Conservation (phyloP, 1,284 basidiomycete genomes). For the Mycosarcoma mackinlayi region DNA sequence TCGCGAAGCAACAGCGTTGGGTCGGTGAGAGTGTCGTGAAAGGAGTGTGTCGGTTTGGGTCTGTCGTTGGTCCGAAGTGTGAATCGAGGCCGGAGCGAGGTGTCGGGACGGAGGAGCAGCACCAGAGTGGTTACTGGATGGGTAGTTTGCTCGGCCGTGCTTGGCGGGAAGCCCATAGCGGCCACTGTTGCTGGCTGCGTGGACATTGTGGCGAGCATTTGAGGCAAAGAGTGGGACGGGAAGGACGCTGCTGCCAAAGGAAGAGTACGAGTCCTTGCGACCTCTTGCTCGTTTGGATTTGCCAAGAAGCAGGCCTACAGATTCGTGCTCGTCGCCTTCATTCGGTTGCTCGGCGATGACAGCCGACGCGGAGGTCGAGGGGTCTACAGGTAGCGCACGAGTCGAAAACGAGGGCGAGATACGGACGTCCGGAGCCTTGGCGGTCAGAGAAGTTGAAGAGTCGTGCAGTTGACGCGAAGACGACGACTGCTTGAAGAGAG, state of each 20-base stretch:
- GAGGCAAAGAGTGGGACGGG: constrained; percentile 29
- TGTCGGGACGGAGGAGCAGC: constrained; percentile 27
- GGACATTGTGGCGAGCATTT: constrained; percentile 20
- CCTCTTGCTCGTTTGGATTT: constrained; percentile 32
- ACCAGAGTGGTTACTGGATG: constrained; percentile 47
- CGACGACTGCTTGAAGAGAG: constrained; percentile 15
- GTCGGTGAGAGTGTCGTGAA: constrained; percentile 20
- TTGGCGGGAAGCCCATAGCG: constrained; percentile 14
- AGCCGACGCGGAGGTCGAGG: constrained; percentile 16
- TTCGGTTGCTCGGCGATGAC: constrained; percentile 3
- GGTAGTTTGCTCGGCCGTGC: constrained; percentile 22
- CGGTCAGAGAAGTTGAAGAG: background rate
- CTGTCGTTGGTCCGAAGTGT: constrained; percentile 13
- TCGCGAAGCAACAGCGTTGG: constrained; percentile 23
- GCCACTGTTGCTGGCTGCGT: constrained; percentile 15
- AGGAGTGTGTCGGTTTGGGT: constrained; percentile 4
- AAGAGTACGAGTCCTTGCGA: constrained; percentile 49
- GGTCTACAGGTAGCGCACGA: constrained; percentile 1
- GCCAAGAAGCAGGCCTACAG: constrained; percentile 34
- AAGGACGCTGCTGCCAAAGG: constrained; percentile 48
- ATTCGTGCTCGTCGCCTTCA: constrained; percentile 41
- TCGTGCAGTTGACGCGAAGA: constrained; percentile 17
- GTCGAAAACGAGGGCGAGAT: constrained; percentile 13
- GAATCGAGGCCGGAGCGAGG: constrained; percentile 17
- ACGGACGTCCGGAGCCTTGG: background rate